Evolutionary conservation across 345 rosid genomes (phyloP).

Genomic region (Brassica juncea): DNA sequence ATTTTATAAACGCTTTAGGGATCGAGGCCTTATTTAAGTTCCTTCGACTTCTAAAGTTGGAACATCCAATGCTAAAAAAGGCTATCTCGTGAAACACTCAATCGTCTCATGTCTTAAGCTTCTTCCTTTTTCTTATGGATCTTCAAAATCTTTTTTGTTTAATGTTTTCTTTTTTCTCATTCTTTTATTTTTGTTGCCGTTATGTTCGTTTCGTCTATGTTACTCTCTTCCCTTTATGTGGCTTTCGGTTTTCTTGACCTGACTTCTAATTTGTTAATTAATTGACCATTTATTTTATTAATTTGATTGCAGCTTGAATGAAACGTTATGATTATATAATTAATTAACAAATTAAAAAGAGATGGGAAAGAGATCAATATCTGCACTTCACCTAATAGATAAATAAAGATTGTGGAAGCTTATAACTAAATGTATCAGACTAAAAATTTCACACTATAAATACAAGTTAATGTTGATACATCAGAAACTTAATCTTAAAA

Average conservation of each 20-base stretch:
- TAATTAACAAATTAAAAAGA: neutral
- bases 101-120: constrained; percentile 25
- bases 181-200: constrained; percentile 40
- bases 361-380: neutral
- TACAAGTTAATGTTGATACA: neutral
- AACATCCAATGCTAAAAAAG: constrained; percentile 37
- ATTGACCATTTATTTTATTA: constrained; percentile 31
- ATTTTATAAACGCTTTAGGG: constrained; percentile 37
- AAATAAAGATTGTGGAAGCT: neutral
- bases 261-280: constrained; percentile 39
- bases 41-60: constrained; percentile 37
- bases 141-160: constrained; percentile 35
- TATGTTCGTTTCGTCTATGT: constrained; percentile 47
- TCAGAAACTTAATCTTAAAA: too few species aligned
- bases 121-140: constrained; percentile 46
- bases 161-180: neutral
- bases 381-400: neutral
- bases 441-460: neutral
- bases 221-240: constrained; percentile 39
- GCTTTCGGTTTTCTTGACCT: constrained; percentile 43
- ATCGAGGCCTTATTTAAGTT: constrained; percentile 43
- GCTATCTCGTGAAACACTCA: constrained; percentile 27
- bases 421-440: neutral
- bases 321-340: constrained; percentile 20
- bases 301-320: constrained; percentile 29